Conservation (phyloP, 1,284 basidiomycete species). For the Phenoliferia sp. region DNA sequence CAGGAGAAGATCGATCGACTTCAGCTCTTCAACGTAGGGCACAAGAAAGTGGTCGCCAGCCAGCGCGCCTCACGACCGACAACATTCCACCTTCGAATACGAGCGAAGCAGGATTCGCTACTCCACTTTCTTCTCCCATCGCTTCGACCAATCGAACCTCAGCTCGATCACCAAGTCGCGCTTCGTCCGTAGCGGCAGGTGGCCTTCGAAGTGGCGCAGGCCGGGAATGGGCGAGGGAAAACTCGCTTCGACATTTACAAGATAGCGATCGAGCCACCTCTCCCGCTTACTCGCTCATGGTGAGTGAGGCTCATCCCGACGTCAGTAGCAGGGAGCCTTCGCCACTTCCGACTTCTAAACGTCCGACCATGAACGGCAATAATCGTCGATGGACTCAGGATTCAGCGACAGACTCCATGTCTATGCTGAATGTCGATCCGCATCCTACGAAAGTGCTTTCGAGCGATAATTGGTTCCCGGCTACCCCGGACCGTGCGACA, state of each 20-base stretch:
- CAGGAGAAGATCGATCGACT: no score
- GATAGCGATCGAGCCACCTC: no score
- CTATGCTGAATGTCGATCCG: neutral
- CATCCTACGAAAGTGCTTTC: neutral
- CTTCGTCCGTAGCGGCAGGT: neutral
- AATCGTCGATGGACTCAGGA: neutral
- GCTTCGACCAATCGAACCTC: neutral
- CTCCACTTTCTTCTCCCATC: neutral
- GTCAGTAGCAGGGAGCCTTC: no score
- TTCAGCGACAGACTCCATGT: neutral
- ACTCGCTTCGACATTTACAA: no score
- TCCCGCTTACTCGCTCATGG: no score
- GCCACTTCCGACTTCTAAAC: no score
- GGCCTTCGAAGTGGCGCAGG: neutral
- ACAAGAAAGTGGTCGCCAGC: no score
- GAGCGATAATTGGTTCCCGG: slow-evolving; percentile 14
- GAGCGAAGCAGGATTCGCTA: no score
- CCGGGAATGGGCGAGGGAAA: neutral
- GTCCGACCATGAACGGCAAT: no score
- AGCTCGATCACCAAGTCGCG: neutral
- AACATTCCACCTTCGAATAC: neutral
- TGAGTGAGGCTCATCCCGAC: no score
- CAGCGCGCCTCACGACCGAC: neutral
- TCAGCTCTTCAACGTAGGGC: no score
- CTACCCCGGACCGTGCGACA: slow-evolving; percentile 1